Base-by-base conservation (phyloP, 129 eudicot species). In the Tanacetum coccineum region DNA sequence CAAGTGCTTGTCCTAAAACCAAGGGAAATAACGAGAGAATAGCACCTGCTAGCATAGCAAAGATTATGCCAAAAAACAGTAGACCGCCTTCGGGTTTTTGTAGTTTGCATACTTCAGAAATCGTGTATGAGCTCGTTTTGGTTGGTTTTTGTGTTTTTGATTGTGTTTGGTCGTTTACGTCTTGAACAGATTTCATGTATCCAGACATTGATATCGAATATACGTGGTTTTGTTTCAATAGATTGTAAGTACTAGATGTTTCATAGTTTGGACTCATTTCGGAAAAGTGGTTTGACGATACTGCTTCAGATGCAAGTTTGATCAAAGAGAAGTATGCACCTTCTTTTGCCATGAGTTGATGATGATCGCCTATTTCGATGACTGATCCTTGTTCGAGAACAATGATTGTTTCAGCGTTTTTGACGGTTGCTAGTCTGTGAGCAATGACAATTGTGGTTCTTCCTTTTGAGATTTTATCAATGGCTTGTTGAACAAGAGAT, bases 371-470 rank as follows among this genome's bases (percentile, higher is more conserved):
- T 8, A 59, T 79, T 77, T 89, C 96, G 57, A 79, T 70, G n/a
- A 79, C 84, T 0, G 94, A 81, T 55, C 96, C 96, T 48, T 74
- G 82, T 46, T 86, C 94, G 10, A 89, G 81, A 58, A 83, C 94
- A 42, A 77, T 76, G 19, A 89, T 89, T 5, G 77, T 79, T 68
- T 89, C 75, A 46, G 96, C 87, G 21, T 83, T 86, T 62, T 81
- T 81, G 17, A 89, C 87, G 4, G 96, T 89, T 53, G 96, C 96
- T 26, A 89, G 84, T 81, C 94, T 77, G 64, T 89, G 96, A 72
- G 96, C 96, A 70, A 89, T 89, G 50, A 89, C 85, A 13, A 89
- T 62, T 58, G 94, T 86, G 20, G 96, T 89, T 80, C 96, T 81
- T 62, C 94, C 96, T 55, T 52, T 51, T 0, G 96, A 83, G 46